phyloP scores from a whole-genome alignment of 257 asterid species.

The Lavandula angustifolia region DNA sequence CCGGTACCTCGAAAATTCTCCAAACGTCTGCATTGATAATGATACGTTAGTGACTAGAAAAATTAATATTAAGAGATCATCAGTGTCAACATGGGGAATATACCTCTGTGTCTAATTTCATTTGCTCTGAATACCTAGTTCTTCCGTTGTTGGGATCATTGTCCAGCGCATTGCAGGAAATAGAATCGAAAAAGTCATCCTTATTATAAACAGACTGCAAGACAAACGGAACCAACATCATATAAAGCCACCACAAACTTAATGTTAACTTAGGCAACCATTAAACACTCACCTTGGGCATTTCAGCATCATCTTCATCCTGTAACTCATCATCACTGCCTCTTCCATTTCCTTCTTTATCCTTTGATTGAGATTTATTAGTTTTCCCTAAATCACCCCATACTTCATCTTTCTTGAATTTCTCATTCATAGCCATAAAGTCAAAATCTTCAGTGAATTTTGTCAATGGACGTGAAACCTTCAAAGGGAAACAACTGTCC shows the following conservation, averaged over 20 bases:
- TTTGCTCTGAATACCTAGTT: conserved; percentile 86
- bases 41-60: conserved; percentile 29
- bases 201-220: conserved; percentile 77
- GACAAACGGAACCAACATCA: background rate
- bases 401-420: conserved; percentile 94
- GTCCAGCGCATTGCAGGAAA: conserved; percentile 63
- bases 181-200: conserved; percentile 88
- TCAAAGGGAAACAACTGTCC: conserved; percentile 28
- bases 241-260: background rate
- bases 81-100: background rate
- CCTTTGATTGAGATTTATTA: conserved; percentile 48
- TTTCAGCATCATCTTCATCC: conserved; percentile 54
- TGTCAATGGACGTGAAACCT: conserved; percentile 65
- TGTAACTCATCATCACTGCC: conserved; percentile 54
- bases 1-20: conserved; percentile 81
- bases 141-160: conserved; percentile 56
- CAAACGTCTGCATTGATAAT: conserved; percentile 69
- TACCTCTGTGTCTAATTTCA: conserved; percentile 85
- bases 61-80: background rate
- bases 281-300: conserved; percentile 55
- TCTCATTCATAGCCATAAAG: conserved; percentile 95
- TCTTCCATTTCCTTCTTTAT: conserved; percentile 54
- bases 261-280: background rate
- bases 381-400: conserved; percentile 96
- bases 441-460: conserved; percentile 93